Percentiles rank a stretch among this genome's conserved stretches.
Conservation (phyloP, 1,284 basidiomycete genomes). For the Amylostereum areolatum region DNA sequence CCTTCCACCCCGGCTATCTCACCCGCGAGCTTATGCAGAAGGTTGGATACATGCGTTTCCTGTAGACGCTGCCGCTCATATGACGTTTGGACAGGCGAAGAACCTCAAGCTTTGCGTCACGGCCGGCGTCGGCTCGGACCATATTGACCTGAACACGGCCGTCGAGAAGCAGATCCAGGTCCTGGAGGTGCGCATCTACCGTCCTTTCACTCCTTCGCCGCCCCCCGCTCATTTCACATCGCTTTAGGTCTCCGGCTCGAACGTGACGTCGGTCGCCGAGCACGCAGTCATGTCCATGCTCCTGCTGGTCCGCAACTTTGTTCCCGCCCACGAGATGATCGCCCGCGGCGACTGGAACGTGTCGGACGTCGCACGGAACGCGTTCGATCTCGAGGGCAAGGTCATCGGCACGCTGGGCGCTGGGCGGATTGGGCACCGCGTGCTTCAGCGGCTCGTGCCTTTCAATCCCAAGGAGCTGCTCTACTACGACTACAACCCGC, state of each 20-base stretch:
- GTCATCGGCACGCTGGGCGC: slow-evolving; percentile 86
- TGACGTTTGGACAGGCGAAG: too few relatives aligned
- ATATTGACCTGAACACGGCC: slow-evolving; percentile 87
- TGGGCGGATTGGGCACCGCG: slow-evolving; percentile 86
- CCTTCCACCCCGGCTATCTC: slow-evolving; percentile 50
- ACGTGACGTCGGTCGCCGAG: slow-evolving; percentile 90
- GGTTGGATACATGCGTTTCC: too few relatives aligned
- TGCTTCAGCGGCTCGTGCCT: slow-evolving; percentile 82
- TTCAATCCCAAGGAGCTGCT: slow-evolving; percentile 90
- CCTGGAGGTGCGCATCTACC: slow-evolving; percentile 4
- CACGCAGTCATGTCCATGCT: slow-evolving; percentile 86
- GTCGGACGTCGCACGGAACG: slow-evolving; percentile 72
- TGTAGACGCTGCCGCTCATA: too few relatives aligned
- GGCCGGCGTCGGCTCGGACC: slow-evolving; percentile 93
- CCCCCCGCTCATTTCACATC: too few relatives aligned
- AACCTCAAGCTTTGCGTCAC: slow-evolving; percentile 93
- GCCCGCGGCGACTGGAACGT: slow-evolving; percentile 83
- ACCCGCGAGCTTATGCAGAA: slow-evolving; percentile 17
- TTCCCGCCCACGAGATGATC: slow-evolving; percentile 81
- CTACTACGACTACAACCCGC: slow-evolving; percentile 78
- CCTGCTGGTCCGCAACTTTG: slow-evolving; percentile 82
- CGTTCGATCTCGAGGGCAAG: slow-evolving; percentile 88
- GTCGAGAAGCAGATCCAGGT: slow-evolving; percentile 78
- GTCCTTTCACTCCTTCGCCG: too few relatives aligned
- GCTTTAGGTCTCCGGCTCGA: slow-evolving; percentile 38